These are phyloP conservation scores for barrel medic (Medicago truncatula) DNA, from an alignment of 306 rosid genomes.

Conservation along the genomic window MtrunA17r5.0-ANR NC_053046.1:11311501-11312000, in stretches of 20 bases:
- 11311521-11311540: conserved; percentile 99
- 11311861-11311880: conserved; percentile 2
- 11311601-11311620: conserved; percentile 89
- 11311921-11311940: conserved; percentile 35
- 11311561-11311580: conserved; percentile 98
- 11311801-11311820: conserved; percentile 20
- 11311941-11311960: conserved; percentile 94
- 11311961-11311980: conserved; percentile 94
- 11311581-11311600: conserved; percentile 95
- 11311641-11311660: conserved; percentile 56
- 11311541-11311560: conserved; percentile 93
- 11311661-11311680: not conserved
- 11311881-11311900: conserved; percentile 30
- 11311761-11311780: conserved; percentile 24
- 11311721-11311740: conserved; percentile 9
- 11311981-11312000: conserved; percentile 99
- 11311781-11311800: conserved; percentile 10
- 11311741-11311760: conserved; percentile 16
- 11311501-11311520: conserved; percentile 89
- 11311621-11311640: conserved; percentile 93
- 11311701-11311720: not conserved
- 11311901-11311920: conserved; percentile 30
- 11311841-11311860: conserved; percentile 29
- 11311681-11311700: not conserved
- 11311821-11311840: not conserved